Conservation (phyloP, 2,329 filamentous ascomycete species). For the Meredithiella fracta region DNA sequence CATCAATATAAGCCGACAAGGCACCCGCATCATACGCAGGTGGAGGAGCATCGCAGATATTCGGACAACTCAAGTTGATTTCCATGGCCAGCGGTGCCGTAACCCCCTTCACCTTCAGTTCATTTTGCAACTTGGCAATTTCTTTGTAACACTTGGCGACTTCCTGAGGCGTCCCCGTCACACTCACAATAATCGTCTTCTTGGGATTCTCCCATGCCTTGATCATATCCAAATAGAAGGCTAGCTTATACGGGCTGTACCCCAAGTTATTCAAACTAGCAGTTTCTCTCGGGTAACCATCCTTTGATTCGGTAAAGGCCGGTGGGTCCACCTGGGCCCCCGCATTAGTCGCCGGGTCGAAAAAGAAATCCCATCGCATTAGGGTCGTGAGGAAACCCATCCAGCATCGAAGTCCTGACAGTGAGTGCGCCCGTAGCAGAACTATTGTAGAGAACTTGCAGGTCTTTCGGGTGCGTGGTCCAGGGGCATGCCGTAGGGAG, state of each 20-base stretch:
- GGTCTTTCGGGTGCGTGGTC: conserved; percentile 49
- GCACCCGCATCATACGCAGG: conserved; percentile 46
- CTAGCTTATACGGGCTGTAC: conserved; percentile 49
- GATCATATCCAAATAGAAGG: conserved; percentile 42
- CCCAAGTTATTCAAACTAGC: conserved; percentile 54
- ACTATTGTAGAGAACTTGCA: conserved; percentile 42
- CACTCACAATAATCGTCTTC: conserved; percentile 53
- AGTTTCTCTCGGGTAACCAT: conserved; percentile 17
- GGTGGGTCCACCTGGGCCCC: conserved; percentile 15
- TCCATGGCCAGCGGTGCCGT: conserved; percentile 48
- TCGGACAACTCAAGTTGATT: conserved; percentile 64
- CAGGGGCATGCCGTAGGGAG: conserved; percentile 63
- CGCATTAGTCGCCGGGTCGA: conserved; percentile 26
- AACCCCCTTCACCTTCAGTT: conserved; percentile 18
- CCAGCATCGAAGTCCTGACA: conserved; percentile 49
- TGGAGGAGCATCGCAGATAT: conserved; percentile 51
- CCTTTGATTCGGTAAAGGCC: conserved; percentile 15
- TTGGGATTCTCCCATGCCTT: conserved; percentile 25
- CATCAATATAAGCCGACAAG: conserved; percentile 38
- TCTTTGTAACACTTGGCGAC: conserved; percentile 38
- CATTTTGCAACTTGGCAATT: conserved; percentile 25
- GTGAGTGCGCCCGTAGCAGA: conserved; percentile 56
- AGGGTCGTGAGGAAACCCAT: conserved; percentile 47
- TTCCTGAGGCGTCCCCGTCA: conserved; percentile 47
- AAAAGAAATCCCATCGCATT: conserved; percentile 48